Base-by-base conservation (phyloP, 108 stramenopile species). In the Parietichytrium sp. region DNA sequence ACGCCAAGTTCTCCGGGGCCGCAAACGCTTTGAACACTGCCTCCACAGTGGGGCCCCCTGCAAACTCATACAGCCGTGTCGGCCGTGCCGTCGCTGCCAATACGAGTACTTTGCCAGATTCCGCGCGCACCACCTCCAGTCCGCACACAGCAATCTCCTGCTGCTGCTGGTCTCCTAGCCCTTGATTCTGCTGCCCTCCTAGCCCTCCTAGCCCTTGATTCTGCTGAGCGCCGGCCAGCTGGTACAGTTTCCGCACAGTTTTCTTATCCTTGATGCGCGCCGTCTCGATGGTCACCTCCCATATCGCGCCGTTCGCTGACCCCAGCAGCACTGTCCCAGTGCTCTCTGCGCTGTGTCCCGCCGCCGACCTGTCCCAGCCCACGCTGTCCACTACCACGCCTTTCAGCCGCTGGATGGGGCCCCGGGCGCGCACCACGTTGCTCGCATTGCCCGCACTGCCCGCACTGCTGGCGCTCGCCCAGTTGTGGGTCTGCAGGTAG, bases 301-400 rank as follows among this genome's bases (percentile, higher is more conserved):
- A 72, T 13, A 72, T 72, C 20, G 38, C 61, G 6, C 61, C 61
- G 2, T 42, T 33, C 42, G 61, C 36, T n/a, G 61, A 33, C 13
- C 61, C 61, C 8, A 72, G 33, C 6, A 72, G 20, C 0, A 72
- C 13, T 23, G 61, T 72, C 13, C 61, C 61, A 10, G 61, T 72
- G 23, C 38, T 45, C 15, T 72, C 61, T 6, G 10, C 38, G 13
- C 13, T 33, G 0, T 72, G 15, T 33, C 45, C 45, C 7, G 36
- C 61, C n/a, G n/a, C n/a, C n/a, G n/a, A n/a, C 20, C 61, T 16
- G 61, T 72, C 61, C 61, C 61, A 72, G 3, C 61, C 61, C 13
- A 72, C 42, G 45, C 61, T 72, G 13, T 72, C 61, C 6, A 72
- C 45, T 6, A 72, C 61, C 10, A 72, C 61, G 42, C 45, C 61